Percentiles rank a stretch among this genome's conserved stretches.
Conservation (phyloP, 192 early-diverging fungal species). For the Funneliformis mosseae region DNA sequence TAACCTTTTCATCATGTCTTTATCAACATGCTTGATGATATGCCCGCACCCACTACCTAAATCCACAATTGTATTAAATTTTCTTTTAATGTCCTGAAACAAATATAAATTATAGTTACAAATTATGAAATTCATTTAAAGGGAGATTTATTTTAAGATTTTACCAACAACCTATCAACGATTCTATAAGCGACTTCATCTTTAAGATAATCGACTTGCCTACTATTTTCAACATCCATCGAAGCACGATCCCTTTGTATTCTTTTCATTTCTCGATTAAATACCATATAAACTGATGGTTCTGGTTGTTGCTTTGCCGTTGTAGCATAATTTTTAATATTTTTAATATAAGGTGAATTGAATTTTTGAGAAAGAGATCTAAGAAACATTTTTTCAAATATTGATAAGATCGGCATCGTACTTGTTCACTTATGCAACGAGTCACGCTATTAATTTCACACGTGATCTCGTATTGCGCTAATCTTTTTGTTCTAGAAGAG, state of each 20-base stretch:
- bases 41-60: constrained; percentile 88
- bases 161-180: constrained; percentile 83
- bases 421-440: too few species aligned
- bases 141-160: neutral
- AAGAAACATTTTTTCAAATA: too few species aligned
- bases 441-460: too few species aligned
- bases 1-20: constrained; percentile 79
- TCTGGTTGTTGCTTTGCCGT: neutral
- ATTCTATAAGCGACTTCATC: constrained; percentile 89
- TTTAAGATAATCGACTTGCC: constrained; percentile 85
- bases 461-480: too few species aligned
- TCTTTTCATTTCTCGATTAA: constrained; percentile 78
- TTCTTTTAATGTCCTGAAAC: constrained; percentile 84
- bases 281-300: constrained; percentile 61
- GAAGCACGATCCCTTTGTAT: constrained; percentile 80
- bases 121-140: constrained; percentile 16
- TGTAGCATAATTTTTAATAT: neutral
- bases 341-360: too few species aligned
- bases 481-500: too few species aligned
- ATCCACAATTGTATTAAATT: constrained; percentile 85
- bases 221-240: constrained; percentile 53
- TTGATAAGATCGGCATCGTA: too few species aligned
- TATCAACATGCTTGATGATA: constrained; percentile 79
- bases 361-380: too few species aligned
- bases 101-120: neutral